Conservation (phyloP, 192 early-diverging fungal genomes). For the Coemansia sp. region DNA sequence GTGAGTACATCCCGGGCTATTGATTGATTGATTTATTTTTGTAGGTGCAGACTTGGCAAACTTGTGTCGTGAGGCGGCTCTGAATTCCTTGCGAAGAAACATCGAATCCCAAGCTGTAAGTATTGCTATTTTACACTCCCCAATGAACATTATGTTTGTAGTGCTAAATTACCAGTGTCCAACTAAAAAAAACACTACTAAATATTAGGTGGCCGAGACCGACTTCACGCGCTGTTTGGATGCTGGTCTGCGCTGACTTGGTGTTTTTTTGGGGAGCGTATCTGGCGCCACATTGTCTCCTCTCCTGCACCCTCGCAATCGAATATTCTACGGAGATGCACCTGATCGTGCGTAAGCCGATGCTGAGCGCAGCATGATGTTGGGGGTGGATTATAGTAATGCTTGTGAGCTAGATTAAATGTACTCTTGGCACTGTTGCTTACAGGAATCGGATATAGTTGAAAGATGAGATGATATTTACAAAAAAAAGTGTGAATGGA, state of each 20-base stretch:
- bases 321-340: not conserved
- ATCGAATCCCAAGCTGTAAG: slow-evolving; percentile 60
- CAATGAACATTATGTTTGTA: not conserved
- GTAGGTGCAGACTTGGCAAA: slow-evolving; percentile 83
- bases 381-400: slow-evolving; percentile 5
- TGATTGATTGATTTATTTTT: not conserved
- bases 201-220: slow-evolving; percentile 31
- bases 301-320: slow-evolving; percentile 3
- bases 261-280: not conserved
- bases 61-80: slow-evolving; percentile 80
- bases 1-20: not conserved
- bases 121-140: not conserved
- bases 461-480: slow-evolving; percentile 1
- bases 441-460: not conserved
- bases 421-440: not conserved
- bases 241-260: slow-evolving; percentile 15
- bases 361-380: slow-evolving; percentile 1
- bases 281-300: not conserved
- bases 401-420: not conserved
- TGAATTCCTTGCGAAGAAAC: slow-evolving; percentile 65
- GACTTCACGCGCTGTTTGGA: slow-evolving; percentile 27
- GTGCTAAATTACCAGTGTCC: not conserved
- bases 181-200: not conserved
- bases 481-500: not conserved
- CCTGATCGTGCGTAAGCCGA: not conserved